Base-by-base conservation (phyloP, 1,284 basidiomycete species). In the Heliocybe sulcata region DNA sequence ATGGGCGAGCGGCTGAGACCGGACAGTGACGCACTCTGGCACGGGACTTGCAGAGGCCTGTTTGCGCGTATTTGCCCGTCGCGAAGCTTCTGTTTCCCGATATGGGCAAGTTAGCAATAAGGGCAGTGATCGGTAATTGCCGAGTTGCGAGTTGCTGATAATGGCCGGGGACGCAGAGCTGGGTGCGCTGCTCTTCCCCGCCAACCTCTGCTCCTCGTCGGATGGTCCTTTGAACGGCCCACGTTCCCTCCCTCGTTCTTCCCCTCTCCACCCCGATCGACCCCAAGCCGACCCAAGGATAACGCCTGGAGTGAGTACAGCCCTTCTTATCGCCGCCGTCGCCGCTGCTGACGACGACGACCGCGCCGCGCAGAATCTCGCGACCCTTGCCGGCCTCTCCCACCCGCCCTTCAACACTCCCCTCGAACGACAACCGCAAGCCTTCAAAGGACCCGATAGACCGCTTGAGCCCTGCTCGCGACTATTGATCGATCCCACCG, bases 301-400 rank as follows among this genome's bases (percentile, higher is more conserved):
- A 49, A 8, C 47, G 47, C 47, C 27, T 49, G 47, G 27, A 25
- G 47, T 49, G 47, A 25, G 47, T 49, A 6, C 19, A 9, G 10
- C 9, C 47, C n/a, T 16, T 49, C 9, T 25, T 26, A 12, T 26
- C 23, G 22, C 25, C 20, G 47, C 25, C 23, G 27, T 12, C 47
- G 23, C 23, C 11, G 47, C 23, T 16, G 23, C 4, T n/a, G 27
- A n/a, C 47, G 27, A 23, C 27, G 47, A 14, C 14, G 27, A 26
- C 27, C 6, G 9, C n/a, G n/a, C 47, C 47, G 20, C 27, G 6
- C 47, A 49, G 47, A n/a, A 49, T 49, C 47, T 49, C 47, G 47
- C 47, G 47, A 49, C 92, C 91, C 92, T 92, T 87, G 84, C 80
- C 87, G 87, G 87, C 85, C 77, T 80, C 86, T 79, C 69, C 71